Evolutionary conservation across 2,329 filamentous ascomycete species (phyloP), one percentile per base, ranked within the genome.

Genomic region (Diaporthe vexans): DNA sequence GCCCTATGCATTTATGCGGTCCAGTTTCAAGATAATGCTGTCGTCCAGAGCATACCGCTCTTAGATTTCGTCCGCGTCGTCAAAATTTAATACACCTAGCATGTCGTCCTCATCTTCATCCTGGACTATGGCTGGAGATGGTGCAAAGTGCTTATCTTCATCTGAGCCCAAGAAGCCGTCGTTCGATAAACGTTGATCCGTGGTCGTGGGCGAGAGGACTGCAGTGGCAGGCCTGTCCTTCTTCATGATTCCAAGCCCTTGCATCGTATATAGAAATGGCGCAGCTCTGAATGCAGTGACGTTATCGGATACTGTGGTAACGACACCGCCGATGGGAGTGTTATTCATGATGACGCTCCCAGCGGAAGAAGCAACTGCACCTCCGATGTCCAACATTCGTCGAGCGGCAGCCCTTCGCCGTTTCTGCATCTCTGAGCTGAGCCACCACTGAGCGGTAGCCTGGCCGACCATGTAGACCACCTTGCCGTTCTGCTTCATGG

Each of bases 261-360:
- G 69, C 73, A 74, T 68, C 61, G 70, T 57, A 37, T 74, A 74
- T 15, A 54, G 37, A 7, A 74, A 56, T 46, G 73, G 73, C 15
- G 70, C 54, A 26, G 73, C 73, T 33, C 48, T 54, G 35, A 74
- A 74, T 9, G 56, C 67, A 52, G 70, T 61, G 10, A 74, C 61
- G 17, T 74, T 74, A 10, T 65, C 72, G 46, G 73, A 74, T 48
- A 74, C 71, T 10, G 73, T 61, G 54, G 51, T 37, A 54, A 58
- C 71, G 46, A 74, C 37, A 13, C 73, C 73, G 33, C 73, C 73
- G 19, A 74, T 59, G 24, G 73, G 73, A 10, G 73, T 74, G n/a
- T 51, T 74, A 29, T 71, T 73, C 73, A 74, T 74, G 48, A 74
- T 69, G 46, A 74, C 73, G 54, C 63, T 72, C 46, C 73, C 73